Conservation (phyloP, 2,329 filamentous ascomycete species). For the Clonostachys sp. region DNA sequence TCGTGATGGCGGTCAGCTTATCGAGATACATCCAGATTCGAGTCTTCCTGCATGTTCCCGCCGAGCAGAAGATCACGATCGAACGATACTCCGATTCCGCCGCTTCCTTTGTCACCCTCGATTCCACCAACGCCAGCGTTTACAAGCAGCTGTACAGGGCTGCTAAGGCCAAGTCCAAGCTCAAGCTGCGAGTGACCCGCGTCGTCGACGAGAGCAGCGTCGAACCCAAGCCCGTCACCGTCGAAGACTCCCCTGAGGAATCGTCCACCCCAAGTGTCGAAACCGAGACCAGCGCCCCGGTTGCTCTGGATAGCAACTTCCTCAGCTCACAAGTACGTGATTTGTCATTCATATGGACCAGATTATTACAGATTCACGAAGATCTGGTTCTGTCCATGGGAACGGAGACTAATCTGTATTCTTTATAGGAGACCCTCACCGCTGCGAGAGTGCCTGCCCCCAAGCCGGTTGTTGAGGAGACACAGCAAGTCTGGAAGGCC, state of each 20-base stretch:
- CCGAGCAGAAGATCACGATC: slow-evolving; percentile 48
- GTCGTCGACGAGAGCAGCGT: neutral
- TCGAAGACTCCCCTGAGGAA: neutral
- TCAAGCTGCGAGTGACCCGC: slow-evolving; percentile 73
- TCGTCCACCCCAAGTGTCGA: neutral
- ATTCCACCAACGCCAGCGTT: slow-evolving; percentile 71
- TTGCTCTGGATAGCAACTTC: no score
- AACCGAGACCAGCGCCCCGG: no score
- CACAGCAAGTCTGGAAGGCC: no score
- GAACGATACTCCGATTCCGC: slow-evolving; percentile 97
- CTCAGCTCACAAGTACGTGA: no score
- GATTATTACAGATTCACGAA: no score
- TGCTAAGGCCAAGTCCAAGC: slow-evolving; percentile 96
- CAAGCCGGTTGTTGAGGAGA: no score
- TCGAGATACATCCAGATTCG: slow-evolving; percentile 21
- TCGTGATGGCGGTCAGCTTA: neutral
- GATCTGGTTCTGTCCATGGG: no score
- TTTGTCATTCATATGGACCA: no score
- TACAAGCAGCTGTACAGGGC: slow-evolving; percentile 97
- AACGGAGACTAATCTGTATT: no score
- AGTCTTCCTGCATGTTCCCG: slow-evolving; percentile 24
- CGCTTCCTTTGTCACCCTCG: slow-evolving; percentile 72
- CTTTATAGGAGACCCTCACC: no score
- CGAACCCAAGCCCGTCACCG: neutral
- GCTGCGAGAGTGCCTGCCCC: no score